Percentiles rank a stretch among this genome's conserved stretches.
Evolutionary conservation across 129 eudicot species (phyloP).

Genomic region (Deinandra increscens): DNA sequence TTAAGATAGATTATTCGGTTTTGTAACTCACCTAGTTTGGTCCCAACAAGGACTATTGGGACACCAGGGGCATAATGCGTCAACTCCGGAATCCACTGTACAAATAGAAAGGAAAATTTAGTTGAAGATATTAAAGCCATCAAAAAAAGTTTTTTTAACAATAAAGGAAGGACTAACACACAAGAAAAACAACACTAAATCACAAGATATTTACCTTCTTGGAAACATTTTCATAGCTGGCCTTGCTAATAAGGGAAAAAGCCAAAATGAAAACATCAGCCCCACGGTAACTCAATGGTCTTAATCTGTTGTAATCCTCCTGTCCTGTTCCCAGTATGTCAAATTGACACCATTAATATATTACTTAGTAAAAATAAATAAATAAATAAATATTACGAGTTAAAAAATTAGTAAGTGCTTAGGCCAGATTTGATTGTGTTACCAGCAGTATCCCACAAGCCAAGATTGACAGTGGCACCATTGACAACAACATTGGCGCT

Average conservation of each 20-base stretch:
- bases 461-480: slow-evolving; percentile 86
- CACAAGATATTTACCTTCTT: slow-evolving; percentile 54
- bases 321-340: slow-evolving; percentile 63
- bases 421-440: slow-evolving; percentile 18
- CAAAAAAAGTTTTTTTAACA: neutral
- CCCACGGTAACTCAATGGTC: slow-evolving; percentile 99
- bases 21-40: slow-evolving; percentile 82
- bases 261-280: slow-evolving; percentile 99
- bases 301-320: slow-evolving; percentile 96
- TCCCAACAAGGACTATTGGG: slow-evolving; percentile 95
- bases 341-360: slow-evolving; percentile 7
- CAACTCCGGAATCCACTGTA: slow-evolving; percentile 98
- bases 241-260: slow-evolving; percentile 94
- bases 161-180: neutral
- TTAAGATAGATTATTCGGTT: neutral
- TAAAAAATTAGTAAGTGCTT: neutral
- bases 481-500: slow-evolving; percentile 98
- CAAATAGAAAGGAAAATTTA: slow-evolving; percentile 21
- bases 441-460: slow-evolving; percentile 99
- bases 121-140: neutral
- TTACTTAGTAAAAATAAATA: neutral
- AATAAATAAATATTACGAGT: neutral
- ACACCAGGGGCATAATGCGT: slow-evolving; percentile 98
- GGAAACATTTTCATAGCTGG: slow-evolving; percentile 97
- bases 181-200: neutral